Percentiles rank a stretch among this genome's conserved stretches.
Evolutionary conservation across 352 stramenopile species (phyloP).

Genomic region (Chrysophaeum taylorii): DNA sequence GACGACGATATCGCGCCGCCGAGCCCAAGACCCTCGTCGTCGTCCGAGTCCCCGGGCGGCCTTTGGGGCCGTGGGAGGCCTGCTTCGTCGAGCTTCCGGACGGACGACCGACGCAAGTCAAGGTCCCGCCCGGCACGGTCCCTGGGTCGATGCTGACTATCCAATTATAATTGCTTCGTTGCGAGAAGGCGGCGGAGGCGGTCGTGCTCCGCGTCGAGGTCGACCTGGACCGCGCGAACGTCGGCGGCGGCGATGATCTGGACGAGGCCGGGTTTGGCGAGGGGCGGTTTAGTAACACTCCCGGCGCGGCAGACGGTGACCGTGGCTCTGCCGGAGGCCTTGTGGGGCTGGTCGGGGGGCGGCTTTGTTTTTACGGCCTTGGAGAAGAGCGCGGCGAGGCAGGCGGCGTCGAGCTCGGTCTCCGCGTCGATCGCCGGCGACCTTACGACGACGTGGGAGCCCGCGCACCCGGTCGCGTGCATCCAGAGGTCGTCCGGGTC

Average conservation of each 20-base stretch:
- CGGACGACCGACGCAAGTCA: too few relatives aligned
- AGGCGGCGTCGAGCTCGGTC: not conserved
- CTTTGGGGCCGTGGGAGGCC: too few relatives aligned
- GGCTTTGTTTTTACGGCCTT: slow-evolving; percentile 7
- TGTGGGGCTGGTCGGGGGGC: not conserved
- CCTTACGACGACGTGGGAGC: slow-evolving; percentile 1
- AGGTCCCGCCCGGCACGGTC: too few relatives aligned
- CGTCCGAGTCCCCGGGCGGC: too few relatives aligned
- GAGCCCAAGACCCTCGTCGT: too few relatives aligned
- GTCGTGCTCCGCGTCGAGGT: not conserved
- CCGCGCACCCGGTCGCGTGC: not conserved
- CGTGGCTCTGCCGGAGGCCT: not conserved
- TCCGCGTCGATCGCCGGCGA: not conserved
- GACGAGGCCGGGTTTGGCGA: not conserved
- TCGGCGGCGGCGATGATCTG: not conserved
- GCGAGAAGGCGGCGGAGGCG: not conserved
- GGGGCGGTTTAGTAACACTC: not conserved
- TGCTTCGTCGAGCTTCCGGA: too few relatives aligned
- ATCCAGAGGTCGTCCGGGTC: slow-evolving; percentile 1
- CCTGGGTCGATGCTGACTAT: too few relatives aligned
- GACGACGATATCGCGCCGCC: too few relatives aligned
- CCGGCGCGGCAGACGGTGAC: not conserved
- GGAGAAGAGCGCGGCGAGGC: slow-evolving; percentile 9
- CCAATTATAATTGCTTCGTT: too few relatives aligned
- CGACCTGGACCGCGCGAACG: not conserved